Evolutionary conservation across 2,329 filamentous ascomycete genomes (phyloP).

Genomic region (Trichoderma sp.): DNA sequence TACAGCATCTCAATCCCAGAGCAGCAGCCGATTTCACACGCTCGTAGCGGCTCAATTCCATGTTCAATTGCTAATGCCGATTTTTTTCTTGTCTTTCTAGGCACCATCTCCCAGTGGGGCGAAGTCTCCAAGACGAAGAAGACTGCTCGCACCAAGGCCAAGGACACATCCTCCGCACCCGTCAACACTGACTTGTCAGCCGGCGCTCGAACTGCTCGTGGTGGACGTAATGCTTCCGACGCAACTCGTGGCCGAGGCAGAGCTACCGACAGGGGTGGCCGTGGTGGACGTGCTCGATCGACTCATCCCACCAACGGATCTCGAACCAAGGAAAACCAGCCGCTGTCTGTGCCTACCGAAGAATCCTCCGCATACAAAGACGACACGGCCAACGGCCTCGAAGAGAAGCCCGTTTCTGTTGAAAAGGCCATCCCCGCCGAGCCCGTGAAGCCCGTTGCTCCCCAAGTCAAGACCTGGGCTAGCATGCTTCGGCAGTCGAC

Average conservation of each 20-base stretch:
- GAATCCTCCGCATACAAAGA: constrained; percentile 60
- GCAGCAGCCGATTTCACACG: not conserved
- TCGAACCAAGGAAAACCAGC: constrained; percentile 56
- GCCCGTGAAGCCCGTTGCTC: constrained; percentile 41
- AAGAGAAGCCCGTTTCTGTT: constrained; percentile 37
- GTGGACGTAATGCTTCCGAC: constrained; percentile 63
- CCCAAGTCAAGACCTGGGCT: constrained; percentile 66
- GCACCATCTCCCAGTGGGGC: constrained; percentile 79
- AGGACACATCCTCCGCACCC: constrained; percentile 59
- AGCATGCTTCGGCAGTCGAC: constrained; percentile 69
- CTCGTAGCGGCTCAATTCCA: not conserved
- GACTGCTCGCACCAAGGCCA: constrained; percentile 71
- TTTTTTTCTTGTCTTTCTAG: constrained; percentile 44
- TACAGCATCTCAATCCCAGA: constrained; percentile 24
- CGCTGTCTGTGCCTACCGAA: constrained; percentile 66
- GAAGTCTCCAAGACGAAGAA: constrained; percentile 82
- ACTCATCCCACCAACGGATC: constrained; percentile 61
- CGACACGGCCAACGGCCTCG: constrained; percentile 39
- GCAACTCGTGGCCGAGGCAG: constrained; percentile 63
- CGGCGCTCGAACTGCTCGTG: constrained; percentile 53
- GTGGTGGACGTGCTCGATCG: constrained; percentile 65
- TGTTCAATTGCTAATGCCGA: constrained; percentile 24
- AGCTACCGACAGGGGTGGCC: constrained; percentile 63
- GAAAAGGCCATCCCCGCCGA: constrained; percentile 40
- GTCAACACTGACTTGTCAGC: constrained; percentile 49